Conservation (phyloP, 2,329 filamentous ascomycete species). For the Colletotrichum eleusines region DNA sequence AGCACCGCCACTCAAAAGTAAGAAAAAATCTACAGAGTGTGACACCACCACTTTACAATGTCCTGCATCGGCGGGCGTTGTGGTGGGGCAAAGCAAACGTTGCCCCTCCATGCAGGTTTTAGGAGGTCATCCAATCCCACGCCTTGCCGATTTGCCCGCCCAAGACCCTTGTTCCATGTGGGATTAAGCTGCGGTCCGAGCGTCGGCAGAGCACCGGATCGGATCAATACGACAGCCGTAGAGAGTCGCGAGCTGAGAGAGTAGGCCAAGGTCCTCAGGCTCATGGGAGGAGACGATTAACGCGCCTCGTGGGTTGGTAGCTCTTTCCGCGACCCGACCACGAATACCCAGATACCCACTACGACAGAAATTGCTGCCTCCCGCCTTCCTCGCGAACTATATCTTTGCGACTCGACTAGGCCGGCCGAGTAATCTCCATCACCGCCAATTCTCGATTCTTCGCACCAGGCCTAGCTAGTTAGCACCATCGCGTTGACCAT, state of each 20-base stretch:
- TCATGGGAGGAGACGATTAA: constrained; percentile 4
- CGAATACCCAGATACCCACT: constrained; percentile 15
- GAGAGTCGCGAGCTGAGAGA: constrained; percentile 6
- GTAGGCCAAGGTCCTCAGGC: neutral
- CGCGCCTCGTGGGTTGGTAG: constrained; percentile 21
- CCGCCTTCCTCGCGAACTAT: neutral
- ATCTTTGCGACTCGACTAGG: neutral
- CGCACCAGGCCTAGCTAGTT: neutral
- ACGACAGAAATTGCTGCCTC: constrained; percentile 1
- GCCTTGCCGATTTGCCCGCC: constrained; percentile 38
- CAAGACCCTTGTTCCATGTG: constrained; percentile 29
- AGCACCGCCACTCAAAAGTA: constrained; percentile 37
- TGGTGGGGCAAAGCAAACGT: constrained; percentile 43
- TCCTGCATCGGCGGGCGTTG: constrained; percentile 47
- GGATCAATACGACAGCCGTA: constrained; percentile 43
- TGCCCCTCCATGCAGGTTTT: constrained; percentile 44
- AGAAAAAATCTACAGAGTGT: constrained; percentile 41
- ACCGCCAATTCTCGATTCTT: neutral
- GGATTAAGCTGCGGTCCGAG: constrained; percentile 54
- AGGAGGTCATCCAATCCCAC: constrained; percentile 39
- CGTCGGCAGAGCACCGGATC: constrained; percentile 28
- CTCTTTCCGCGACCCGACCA: constrained; percentile 24
- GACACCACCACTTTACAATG: constrained; percentile 38
- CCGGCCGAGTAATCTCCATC: too few species aligned
- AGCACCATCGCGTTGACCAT: constrained; percentile 5